Conservation (phyloP, 2,329 filamentous ascomycete genomes). For the Myriosclerotinia duriaeana region DNA sequence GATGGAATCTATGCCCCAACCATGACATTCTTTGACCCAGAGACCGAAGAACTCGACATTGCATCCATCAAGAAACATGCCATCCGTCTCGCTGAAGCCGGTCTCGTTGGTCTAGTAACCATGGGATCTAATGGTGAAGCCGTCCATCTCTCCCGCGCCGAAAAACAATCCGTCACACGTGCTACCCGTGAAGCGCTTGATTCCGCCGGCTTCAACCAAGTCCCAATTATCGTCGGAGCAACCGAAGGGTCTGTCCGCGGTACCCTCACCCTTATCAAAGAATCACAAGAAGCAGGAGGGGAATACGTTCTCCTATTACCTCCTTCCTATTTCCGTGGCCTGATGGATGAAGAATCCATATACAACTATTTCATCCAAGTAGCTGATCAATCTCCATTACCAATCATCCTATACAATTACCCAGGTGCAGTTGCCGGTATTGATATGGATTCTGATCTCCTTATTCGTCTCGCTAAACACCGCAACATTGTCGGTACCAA, state of each 20-base stretch:
- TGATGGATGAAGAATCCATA: conserved; percentile 70
- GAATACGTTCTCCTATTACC: conserved; percentile 80
- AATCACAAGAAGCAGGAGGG: conserved; percentile 66
- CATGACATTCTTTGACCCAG: conserved; percentile 85
- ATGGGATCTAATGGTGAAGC: conserved; percentile 93
- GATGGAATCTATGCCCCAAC: conserved; percentile 85
- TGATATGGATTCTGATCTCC: conserved; percentile 84
- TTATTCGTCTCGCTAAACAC: conserved; percentile 76
- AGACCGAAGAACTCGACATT: conserved; percentile 82
- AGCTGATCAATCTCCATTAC: conserved; percentile 71
- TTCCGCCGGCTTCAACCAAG: conserved; percentile 70
- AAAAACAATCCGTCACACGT: conserved; percentile 72
- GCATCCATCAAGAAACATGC: conserved; percentile 77
- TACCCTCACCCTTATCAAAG: conserved; percentile 71
- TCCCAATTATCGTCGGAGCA: conserved; percentile 80
- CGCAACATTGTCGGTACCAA: conserved; percentile 86
- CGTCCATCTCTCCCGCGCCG: conserved; percentile 75
- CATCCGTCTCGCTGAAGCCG: conserved; percentile 71
- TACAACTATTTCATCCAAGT: conserved; percentile 65
- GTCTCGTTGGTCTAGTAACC: conserved; percentile 77
- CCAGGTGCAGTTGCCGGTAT: conserved; percentile 83
- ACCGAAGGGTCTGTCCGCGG: conserved; percentile 79
- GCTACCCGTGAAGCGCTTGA: conserved; percentile 81
- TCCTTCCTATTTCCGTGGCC: conserved; percentile 78
- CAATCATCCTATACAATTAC: conserved; percentile 89